These are phyloP conservation scores for Ustulina deusta DNA, from an alignment of 2,329 filamentous ascomycete genomes.

Conservation along the genomic window DNA sequence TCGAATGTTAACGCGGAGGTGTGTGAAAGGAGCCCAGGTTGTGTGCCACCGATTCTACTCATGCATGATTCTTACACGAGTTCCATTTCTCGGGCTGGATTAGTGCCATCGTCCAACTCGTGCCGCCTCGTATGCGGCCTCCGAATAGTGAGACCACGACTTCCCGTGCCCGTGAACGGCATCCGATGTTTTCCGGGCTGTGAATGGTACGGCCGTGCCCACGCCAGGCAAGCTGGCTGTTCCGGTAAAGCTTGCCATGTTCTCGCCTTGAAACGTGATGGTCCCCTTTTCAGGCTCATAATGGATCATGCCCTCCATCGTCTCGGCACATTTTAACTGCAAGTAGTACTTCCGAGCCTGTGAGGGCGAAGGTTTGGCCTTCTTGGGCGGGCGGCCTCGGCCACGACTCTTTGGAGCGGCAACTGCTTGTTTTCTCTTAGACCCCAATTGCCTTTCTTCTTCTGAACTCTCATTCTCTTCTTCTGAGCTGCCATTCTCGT, in stretches of 20 bases:
- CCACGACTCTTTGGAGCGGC: not conserved
- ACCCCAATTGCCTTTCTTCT: slow-evolving; percentile 19
- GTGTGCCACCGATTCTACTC: not conserved
- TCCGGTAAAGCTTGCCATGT: slow-evolving; percentile 40
- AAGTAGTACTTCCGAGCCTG: slow-evolving; percentile 43
- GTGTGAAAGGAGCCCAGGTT: not conserved
- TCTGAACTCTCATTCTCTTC: slow-evolving; percentile 25
- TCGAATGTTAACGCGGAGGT: not conserved
- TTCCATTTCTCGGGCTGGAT: not conserved
- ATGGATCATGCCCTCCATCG: slow-evolving; percentile 43
- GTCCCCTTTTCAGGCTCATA: slow-evolving; percentile 41
- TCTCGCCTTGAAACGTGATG: slow-evolving; percentile 32
- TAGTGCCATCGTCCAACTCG: slow-evolving; percentile 18
- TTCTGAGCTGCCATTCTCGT: slow-evolving; percentile 1
- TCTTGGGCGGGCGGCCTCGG: slow-evolving; percentile 30
- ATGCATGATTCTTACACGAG: no score
- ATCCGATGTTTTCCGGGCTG: slow-evolving; percentile 41
- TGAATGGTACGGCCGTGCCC: slow-evolving; percentile 41
- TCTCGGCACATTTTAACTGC: slow-evolving; percentile 46
- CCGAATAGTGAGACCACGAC: slow-evolving; percentile 46
- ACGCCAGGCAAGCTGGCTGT: slow-evolving; percentile 44
- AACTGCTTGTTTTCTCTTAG: slow-evolving; percentile 42
- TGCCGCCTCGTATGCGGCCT: slow-evolving; percentile 17
- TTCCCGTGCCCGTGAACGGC: slow-evolving; percentile 22
- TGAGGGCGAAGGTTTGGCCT: slow-evolving; percentile 30